Evolutionary conservation across 306 rosid species (phyloP), one percentile per base, ranked within the genome.

Genomic region (Ziziphus jujuba): DNA sequence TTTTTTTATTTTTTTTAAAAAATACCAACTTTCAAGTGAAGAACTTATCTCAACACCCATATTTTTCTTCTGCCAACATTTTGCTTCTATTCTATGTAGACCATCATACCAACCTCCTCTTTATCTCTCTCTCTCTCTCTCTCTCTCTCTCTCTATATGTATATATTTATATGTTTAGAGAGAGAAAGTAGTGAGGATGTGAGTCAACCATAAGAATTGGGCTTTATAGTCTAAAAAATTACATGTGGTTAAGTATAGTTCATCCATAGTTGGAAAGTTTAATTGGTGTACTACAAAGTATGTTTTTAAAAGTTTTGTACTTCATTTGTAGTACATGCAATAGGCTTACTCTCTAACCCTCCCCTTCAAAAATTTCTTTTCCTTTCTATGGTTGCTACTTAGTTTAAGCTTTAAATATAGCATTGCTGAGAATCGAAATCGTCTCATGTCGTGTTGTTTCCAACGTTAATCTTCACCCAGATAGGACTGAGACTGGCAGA

Each of bases 291-390:
- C 81, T 81, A 81, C 89, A 81, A 70, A 5, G 15, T 22, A 61
- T 57, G 0, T n/a, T 31, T 51, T 43, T 28, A 1, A 19, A 61
- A 45, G 1, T n/a, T 31, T 51, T 43, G 56, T 35, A 63, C 82
- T 73, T 56, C 53, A 14, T 61, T 71, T 82, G 87, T 69, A 77
- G 85, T 85, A 80, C 87, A 77, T 75, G 73, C 79, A 69, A 24
- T 4, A 24, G 55, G 55, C 22, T 6, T 50, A 38, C 12, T 17
- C 8, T 17, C 16, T 15, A 5, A 15, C 5, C 55, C 11, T 17
- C 23, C 55, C 55, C 22, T 50, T 17, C 9, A 13, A 7, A 11
- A 11, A 5, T 47, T 47, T 47, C 15, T 50, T 50, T 50, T 16
- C 16, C 55, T 8, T 20, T 16, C 20, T 7, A 17, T 50, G 55